Base-by-base conservation (phyloP, 2,329 filamentous ascomycete genomes). In the Sporothrix globosa region DNA sequence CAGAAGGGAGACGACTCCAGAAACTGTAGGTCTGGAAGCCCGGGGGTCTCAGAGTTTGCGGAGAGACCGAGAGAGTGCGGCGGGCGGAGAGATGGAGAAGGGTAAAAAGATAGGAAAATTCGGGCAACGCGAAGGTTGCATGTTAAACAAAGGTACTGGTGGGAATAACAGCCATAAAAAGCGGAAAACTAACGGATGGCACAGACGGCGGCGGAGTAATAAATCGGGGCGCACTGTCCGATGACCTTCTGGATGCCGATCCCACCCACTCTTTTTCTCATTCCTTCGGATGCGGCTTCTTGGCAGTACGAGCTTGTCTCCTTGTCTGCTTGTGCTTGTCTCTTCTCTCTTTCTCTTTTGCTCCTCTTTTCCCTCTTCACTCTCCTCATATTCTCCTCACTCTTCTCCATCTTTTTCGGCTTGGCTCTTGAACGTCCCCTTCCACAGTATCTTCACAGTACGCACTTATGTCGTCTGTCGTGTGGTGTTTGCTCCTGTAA, bases 221-320 rank as follows among this genome's bases (percentile, higher is more conserved):
- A 63, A 63, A 63, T 41, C 44, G 60, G 60, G 60, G 60, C 60
- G 44, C 39, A 63, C 60, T 46, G 60, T 63, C 60, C 60, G 60
- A 63, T 63, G 60, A 63, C 60, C 60, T 63, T 21, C 19, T 34
- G 34, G 34, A 6, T 34, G 34, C 34, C 34, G 34, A 34, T 34
- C 34, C 34, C 34, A 9, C n/a, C 52, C 34, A n/a, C 34, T 44
- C 56, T 61, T 44, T 44, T 39, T 56, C 11, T 34, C 34, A 34
- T 7, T 34, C 34, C 34, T 34, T 7, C 34, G 34, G 34, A 34
- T 34, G 34, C 34, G 34, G 34, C 34, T 6, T 34, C 34, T 34
- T 34, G 34, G 34, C 34, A 34, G 34, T 9, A 34, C 6, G 34
- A 34, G 34, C 34, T 34, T 34, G 6, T 34, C 34, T 34, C 5